These are phyloP conservation scores for Claviceps humidiphila DNA, from an alignment of 2,329 filamentous ascomycete genomes.

Conservation along the genomic window DNA sequence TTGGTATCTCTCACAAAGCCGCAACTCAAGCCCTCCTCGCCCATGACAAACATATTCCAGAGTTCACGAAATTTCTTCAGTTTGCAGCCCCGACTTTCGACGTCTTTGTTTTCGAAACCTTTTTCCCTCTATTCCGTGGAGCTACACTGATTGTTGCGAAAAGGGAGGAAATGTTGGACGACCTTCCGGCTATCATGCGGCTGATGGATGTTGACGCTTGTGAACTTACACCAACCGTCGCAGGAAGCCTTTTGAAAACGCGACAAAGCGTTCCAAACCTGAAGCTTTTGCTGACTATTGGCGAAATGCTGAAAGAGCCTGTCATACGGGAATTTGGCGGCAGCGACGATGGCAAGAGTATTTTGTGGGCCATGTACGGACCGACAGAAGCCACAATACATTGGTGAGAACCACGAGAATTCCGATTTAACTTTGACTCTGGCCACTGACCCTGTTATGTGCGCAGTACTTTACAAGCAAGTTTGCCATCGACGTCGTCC, in stretches of 20 bases:
- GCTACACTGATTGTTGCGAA: conserved; percentile 60
- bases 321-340: conserved; percentile 72
- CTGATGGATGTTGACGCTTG: conserved; percentile 63
- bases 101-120: conserved; percentile 89
- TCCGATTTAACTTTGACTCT: background rate
- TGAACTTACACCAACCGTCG: conserved; percentile 81
- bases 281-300: conserved; percentile 68
- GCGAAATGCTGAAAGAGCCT: conserved; percentile 74
- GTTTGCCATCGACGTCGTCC: conserved; percentile 41
- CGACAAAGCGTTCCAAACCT: conserved; percentile 54
- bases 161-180: conserved; percentile 56
- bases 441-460: background rate
- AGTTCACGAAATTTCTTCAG: conserved; percentile 70
- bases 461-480: conserved; percentile 52
- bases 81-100: conserved; percentile 91
- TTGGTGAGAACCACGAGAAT: conserved; percentile 33
- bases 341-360: conserved; percentile 34
- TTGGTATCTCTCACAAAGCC: conserved; percentile 66
- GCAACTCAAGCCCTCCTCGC: conserved; percentile 72
- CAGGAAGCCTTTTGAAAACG: conserved; percentile 59
- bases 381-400: conserved; percentile 89
- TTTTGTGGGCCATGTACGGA: conserved; percentile 88
- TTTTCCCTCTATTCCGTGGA: conserved; percentile 69
- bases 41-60: conserved; percentile 65
- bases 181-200: conserved; percentile 56